Evolutionary conservation across 2,329 filamentous ascomycete genomes (phyloP).

Genomic region (Gyromitra esculenta): DNA sequence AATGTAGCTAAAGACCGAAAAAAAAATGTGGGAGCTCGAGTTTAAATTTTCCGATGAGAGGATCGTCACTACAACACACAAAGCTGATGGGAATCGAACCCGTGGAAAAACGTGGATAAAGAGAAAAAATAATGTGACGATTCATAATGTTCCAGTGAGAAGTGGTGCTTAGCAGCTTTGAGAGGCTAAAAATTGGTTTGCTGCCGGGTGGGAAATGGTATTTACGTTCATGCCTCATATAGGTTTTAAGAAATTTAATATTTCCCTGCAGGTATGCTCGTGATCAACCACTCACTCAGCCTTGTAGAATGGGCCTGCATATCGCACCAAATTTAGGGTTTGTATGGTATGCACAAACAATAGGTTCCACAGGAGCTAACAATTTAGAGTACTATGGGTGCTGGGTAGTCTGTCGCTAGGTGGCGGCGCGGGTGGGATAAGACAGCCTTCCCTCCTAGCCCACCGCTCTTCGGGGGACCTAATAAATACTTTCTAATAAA

Average conservation of each 20-base stretch:
- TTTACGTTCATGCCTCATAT: background rate
- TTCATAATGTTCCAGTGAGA: no score
- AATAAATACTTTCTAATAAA: no score
- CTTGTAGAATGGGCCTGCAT: background rate
- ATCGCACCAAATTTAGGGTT: background rate
- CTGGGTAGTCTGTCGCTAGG: no score
- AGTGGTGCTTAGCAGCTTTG: background rate
- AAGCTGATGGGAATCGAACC: no score
- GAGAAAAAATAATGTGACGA: no score
- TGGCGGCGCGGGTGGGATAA: no score
- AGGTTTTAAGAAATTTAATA: background rate
- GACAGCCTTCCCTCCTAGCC: no score
- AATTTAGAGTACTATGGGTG: background rate
- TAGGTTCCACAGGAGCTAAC: background rate
- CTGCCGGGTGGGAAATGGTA: background rate
- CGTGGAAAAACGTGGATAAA: no score
- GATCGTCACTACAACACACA: no score
- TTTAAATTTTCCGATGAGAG: no score
- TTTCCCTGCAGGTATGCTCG: background rate
- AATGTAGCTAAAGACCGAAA: background rate
- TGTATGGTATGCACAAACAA: background rate
- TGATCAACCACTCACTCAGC: background rate
- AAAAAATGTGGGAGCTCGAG: background rate
- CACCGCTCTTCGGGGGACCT: no score
- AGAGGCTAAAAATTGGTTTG: no score